These are phyloP conservation scores for Orobanche coerulescens DNA, from an alignment of 257 asterid genomes.

Conservation along the genomic window DNA sequence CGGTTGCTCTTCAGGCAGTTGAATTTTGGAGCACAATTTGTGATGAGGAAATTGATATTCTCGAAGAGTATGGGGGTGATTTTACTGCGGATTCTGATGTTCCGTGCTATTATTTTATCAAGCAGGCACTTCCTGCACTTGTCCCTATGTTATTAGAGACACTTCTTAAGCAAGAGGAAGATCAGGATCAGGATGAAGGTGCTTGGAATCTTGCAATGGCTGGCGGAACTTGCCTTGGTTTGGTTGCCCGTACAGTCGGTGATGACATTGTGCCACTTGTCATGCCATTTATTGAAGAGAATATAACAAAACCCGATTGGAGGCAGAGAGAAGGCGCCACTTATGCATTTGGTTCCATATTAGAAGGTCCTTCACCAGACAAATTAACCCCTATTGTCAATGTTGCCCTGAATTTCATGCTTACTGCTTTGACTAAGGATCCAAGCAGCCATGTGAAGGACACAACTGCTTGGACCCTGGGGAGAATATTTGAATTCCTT, in stretches of 20 bases:
- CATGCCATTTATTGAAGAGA: constrained; percentile 70
- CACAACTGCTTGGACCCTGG: constrained; percentile 81
- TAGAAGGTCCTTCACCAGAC: constrained; percentile 78
- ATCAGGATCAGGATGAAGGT: constrained; percentile 82
- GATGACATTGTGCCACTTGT: constrained; percentile 76
- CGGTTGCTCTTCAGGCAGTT: constrained; percentile 79
- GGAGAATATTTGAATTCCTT: constrained; percentile 74
- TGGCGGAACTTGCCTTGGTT: constrained; percentile 83
- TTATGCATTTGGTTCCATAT: constrained; percentile 74
- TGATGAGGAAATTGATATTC: constrained; percentile 75
- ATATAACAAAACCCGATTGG: constrained; percentile 58
- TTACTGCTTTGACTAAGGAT: constrained; percentile 54
- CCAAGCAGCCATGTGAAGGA: constrained; percentile 76
- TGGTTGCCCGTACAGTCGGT: constrained; percentile 77
- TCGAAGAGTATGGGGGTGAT: constrained; percentile 67
- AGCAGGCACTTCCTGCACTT: constrained; percentile 76
- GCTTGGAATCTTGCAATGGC: constrained; percentile 91
- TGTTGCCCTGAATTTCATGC: constrained; percentile 63
- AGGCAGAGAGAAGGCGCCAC: constrained; percentile 77
- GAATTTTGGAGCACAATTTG: constrained; percentile 79
- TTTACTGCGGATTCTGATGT: constrained; percentile 68
- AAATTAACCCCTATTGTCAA: constrained; percentile 59
- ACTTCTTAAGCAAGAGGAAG: constrained; percentile 80
- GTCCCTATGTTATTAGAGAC: constrained; percentile 72
- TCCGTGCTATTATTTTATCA: constrained; percentile 63